Evolutionary conservation across 306 rosid species (phyloP).

Genomic region (Dalbergia cultrata): DNA sequence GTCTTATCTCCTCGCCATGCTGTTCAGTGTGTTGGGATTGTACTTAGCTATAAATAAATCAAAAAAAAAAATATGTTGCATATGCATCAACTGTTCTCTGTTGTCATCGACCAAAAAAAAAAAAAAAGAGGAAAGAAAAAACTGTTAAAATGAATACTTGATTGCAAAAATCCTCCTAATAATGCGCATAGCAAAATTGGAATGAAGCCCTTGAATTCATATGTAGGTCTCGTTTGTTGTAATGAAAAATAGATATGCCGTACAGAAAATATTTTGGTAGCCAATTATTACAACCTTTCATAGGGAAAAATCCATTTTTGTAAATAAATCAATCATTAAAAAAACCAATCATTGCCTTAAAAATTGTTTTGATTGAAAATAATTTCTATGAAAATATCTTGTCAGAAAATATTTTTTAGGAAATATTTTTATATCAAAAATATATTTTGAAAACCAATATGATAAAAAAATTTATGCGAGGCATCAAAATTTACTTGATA

Average conservation of each 20-base stretch:
- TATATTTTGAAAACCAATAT: background rate
- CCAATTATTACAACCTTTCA: slow-evolving; percentile 25
- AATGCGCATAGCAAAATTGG: slow-evolving; percentile 24
- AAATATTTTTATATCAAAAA: slow-evolving; percentile 20
- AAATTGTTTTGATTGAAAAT: slow-evolving; percentile 35
- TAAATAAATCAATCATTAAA: slow-evolving; percentile 26
- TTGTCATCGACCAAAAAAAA: background rate
- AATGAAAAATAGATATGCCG: slow-evolving; percentile 17
- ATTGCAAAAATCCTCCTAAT: slow-evolving; percentile 27
- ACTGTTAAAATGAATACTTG: background rate
- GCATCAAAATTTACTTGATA: slow-evolving; percentile 34
- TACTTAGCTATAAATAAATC: too few relatives aligned
- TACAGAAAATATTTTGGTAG: slow-evolving; percentile 30
- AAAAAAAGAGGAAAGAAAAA: background rate
- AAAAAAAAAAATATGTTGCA: too few relatives aligned
- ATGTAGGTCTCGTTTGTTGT: slow-evolving; percentile 2
- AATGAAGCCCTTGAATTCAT: slow-evolving; percentile 11
- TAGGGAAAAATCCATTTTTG: background rate
- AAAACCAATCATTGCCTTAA: background rate
- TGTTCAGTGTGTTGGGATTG: too few relatives aligned
- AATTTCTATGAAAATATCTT: slow-evolving; percentile 32
- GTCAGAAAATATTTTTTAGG: background rate
- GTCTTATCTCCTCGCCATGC: too few relatives aligned
- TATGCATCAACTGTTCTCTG: background rate
- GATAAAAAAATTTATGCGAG: background rate